Base-by-base conservation (phyloP, 2,329 filamentous ascomycete genomes). In the Periglandula ipomoeae region DNA sequence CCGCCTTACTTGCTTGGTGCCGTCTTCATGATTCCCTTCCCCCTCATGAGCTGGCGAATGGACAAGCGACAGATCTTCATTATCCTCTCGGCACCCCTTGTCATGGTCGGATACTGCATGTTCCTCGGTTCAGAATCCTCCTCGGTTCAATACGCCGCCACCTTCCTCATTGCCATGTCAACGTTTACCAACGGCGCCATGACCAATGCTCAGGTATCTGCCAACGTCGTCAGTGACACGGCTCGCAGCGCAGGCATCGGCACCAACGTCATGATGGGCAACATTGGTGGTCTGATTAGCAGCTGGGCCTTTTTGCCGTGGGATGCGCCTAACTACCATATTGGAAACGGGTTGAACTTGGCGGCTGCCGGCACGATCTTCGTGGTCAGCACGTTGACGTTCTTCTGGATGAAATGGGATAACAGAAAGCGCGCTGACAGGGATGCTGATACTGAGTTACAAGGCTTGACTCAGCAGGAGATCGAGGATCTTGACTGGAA, bases 221-320 rank as follows among this genome's bases (percentile, higher is more conserved):
- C 82, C 6, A 87, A 87, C 55, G 82, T 88, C 0, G 75, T 87
- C 7, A 81, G 79, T 4, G 85, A 88, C 55, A 85, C 84, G 0
- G 81, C 84, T 0, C 74, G 84, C 13, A 79, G 78, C 9, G 75
- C 80, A 1, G 82, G 81, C 3, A 84, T 87, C 40, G 82, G 78
- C 10, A 77, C 75, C 0, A 81, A 79, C 43, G 64, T 87, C 58
- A 87, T 87, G 82, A 68, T 85, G 22, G 85, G 84, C 24, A 87
- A 87, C 48, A 60, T 87, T n/a, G 85, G 85, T 2, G 85, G 84
- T 0, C 61, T 87, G 30, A 73, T 85, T 50, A 74, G 78, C 1
- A 83, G 79, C 0, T 86, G 82, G 81, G 74, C 71, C 1, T 86
- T 83, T 64, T 57, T 86, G 15, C 74, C 76, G 0, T 77, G 67